Percentiles rank a stretch among this genome's conserved stretches.
phyloP scores from a whole-genome alignment of 2,329 filamentous ascomycete species.

The Eurotiales sp. region DNA sequence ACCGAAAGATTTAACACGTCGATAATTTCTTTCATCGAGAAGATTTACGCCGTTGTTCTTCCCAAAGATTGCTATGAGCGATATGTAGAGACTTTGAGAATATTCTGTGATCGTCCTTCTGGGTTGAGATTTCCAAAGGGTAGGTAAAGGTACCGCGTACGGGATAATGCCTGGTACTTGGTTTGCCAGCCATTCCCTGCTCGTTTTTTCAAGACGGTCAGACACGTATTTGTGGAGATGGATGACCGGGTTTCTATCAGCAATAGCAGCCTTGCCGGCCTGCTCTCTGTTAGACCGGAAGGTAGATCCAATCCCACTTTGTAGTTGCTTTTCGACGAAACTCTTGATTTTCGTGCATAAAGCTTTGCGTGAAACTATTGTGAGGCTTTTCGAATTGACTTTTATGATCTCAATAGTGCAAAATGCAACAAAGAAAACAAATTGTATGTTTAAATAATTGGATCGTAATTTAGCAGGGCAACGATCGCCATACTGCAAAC shows the following conservation, averaged over 20 bases:
- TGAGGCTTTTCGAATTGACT: not conserved
- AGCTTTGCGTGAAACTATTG: not conserved
- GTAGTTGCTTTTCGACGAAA: not conserved
- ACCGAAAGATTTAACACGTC: not conserved
- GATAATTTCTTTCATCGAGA: not conserved
- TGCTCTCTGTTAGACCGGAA: not conserved
- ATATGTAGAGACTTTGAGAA: no score
- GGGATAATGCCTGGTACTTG: not conserved
- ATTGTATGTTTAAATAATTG: not conserved
- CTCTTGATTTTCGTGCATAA: not conserved
- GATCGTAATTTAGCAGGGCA: not conserved
- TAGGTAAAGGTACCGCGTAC: no score
- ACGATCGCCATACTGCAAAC: not conserved
- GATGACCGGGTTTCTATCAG: not conserved
- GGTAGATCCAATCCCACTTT: not conserved
- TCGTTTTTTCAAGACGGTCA: not conserved
- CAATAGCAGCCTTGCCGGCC: not conserved
- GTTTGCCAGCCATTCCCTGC: not conserved
- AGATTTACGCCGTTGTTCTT: no score
- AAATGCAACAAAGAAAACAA: not conserved
- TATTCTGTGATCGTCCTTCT: no score
- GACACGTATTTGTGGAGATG: not conserved
- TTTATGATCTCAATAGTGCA: not conserved
- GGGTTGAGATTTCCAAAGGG: no score
- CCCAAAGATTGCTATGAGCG: no score